phyloP scores from a whole-genome alignment of 768 basidiomycete species.

The Lanmaoa rubissima region DNA sequence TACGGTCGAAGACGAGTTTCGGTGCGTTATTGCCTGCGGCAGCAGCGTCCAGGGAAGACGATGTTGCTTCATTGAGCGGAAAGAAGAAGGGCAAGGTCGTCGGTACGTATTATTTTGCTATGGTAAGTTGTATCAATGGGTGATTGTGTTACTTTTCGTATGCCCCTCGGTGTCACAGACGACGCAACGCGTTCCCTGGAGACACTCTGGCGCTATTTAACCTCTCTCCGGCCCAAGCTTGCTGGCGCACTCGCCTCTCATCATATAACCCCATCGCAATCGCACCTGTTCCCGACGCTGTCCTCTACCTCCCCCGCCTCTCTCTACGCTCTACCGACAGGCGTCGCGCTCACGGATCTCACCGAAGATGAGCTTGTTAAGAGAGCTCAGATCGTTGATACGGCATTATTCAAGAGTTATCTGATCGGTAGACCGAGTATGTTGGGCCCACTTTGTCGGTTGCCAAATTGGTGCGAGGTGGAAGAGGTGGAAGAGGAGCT shows the following conservation, averaged over 20 bases:
- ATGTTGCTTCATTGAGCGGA: slow-evolving; percentile 50
- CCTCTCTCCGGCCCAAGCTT: slow-evolving; percentile 87
- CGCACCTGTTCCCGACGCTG: slow-evolving; percentile 65
- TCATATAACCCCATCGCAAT: slow-evolving; percentile 63
- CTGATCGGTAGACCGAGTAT: slow-evolving; percentile 77
- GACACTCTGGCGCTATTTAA: slow-evolving; percentile 81
- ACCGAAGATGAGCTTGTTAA: slow-evolving; percentile 83
- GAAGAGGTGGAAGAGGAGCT: slow-evolving; percentile 89
- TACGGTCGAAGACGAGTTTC: slow-evolving; percentile 53
- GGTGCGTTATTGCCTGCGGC: slow-evolving; percentile 43
- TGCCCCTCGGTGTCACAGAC: slow-evolving; percentile 36
- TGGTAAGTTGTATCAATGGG: not conserved
- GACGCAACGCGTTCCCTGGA: slow-evolving; percentile 75
- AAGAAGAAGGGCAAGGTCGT: slow-evolving; percentile 33
- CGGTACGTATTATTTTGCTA: slow-evolving; percentile 32
- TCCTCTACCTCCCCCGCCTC: slow-evolving; percentile 73
- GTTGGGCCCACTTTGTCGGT: slow-evolving; percentile 81
- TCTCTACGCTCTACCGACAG: slow-evolving; percentile 70
- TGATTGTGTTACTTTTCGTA: not conserved
- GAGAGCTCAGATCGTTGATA: slow-evolving; percentile 92
- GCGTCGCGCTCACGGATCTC: slow-evolving; percentile 65
- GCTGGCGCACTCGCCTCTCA: slow-evolving; percentile 71
- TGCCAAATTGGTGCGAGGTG: slow-evolving; percentile 98
- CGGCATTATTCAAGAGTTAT: slow-evolving; percentile 92
- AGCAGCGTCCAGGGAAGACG: slow-evolving; percentile 55